Percentiles rank a stretch among this genome's conserved stretches.
phyloP scores from a whole-genome alignment of 768 basidiomycete genomes.

The Psilocybe cyanescens region DNA sequence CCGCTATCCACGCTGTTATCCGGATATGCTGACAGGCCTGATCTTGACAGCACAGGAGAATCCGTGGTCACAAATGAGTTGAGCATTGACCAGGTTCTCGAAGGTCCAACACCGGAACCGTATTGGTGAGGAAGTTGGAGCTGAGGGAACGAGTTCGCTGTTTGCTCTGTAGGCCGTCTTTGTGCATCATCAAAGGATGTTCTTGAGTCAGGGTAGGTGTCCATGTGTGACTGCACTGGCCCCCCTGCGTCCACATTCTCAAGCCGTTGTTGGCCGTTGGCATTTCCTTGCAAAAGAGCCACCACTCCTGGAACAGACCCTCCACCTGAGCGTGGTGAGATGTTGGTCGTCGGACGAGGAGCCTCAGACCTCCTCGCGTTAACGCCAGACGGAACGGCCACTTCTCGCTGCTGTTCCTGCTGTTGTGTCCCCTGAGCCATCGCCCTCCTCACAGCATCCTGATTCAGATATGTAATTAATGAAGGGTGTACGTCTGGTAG shows the following conservation, averaged over 20 bases:
- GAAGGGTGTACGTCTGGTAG: conserved; percentile 34
- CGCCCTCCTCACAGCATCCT: conserved; percentile 27
- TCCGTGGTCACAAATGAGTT: background rate
- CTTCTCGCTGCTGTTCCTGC: background rate
- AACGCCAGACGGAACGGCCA: background rate
- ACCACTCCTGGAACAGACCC: background rate
- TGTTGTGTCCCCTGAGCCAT: conserved; percentile 6
- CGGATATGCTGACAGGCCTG: background rate
- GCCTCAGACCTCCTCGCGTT: background rate
- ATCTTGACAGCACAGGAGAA: background rate
- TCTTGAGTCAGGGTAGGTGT: background rate
- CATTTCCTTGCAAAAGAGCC: background rate
- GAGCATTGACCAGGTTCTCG: background rate
- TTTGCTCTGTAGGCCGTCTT: background rate
- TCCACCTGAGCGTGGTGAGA: background rate
- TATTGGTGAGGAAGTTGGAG: background rate
- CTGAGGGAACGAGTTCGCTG: background rate
- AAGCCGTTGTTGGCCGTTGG: background rate
- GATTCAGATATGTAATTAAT: conserved; percentile 37
- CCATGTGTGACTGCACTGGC: background rate
- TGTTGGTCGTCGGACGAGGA: background rate
- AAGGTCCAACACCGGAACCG: background rate
- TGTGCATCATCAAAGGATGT: background rate
- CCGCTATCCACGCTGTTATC: background rate
- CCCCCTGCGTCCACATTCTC: background rate